Conservation (phyloP, 768 basidiomycete genomes). For the Chalciporus pseudorubinellus region DNA sequence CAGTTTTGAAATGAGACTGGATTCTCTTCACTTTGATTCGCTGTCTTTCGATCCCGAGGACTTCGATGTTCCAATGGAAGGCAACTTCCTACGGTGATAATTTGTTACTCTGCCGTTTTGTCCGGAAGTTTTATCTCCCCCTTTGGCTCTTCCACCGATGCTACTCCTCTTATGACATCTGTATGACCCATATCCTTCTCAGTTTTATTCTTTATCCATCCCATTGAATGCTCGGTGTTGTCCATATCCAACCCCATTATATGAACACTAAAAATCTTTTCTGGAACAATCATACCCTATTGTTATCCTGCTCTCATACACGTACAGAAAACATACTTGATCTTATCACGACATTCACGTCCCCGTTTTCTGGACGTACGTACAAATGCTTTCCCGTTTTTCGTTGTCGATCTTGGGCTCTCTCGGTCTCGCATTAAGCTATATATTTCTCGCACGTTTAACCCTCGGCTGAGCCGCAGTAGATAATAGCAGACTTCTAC, state of each 20-base stretch:
- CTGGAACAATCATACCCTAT: conserved; percentile 5
- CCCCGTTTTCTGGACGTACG: conserved; percentile 13
- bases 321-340: conserved; percentile 11
- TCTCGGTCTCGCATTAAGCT: conserved; percentile 7
- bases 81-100: conserved; percentile 13
- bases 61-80: conserved; percentile 37
- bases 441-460: not conserved
- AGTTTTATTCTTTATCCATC: not conserved
- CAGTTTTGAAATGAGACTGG: conserved; percentile 64
- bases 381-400: conserved; percentile 12
- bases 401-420: conserved; percentile 6
- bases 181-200: conserved; percentile 8
- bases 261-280: not conserved
- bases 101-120: not conserved
- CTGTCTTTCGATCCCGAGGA: conserved; percentile 64
- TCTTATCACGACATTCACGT: conserved; percentile 12
- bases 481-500: no score
- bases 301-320: not conserved
- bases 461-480: conserved; percentile 14
- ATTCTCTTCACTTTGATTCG: conserved; percentile 71
- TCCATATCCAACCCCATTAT: not conserved
- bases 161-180: conserved; percentile 1
- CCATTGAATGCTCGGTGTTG: not conserved
- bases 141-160: not conserved
- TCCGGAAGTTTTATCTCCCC: not conserved